A percentile compares a stretch with the other conserved stretches of the same genome.
These are phyloP conservation scores for Triangularia verruculosa DNA, from an alignment of 2,329 filamentous ascomycete genomes.

Conservation along the genomic window DNA sequence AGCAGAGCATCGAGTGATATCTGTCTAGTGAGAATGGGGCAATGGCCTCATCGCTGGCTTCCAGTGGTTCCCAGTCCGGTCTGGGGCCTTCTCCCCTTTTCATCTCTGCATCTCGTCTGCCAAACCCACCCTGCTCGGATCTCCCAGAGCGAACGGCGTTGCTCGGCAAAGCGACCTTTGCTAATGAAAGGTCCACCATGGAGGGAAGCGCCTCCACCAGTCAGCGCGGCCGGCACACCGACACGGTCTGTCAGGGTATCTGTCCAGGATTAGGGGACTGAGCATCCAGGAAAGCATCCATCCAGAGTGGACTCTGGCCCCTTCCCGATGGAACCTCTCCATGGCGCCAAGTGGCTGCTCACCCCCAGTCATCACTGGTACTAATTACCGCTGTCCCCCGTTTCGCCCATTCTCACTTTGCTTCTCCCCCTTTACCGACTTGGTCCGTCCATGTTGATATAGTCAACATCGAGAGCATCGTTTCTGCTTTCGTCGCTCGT, in stretches of 20 bases:
- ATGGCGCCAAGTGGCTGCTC: slow-evolving; percentile 26
- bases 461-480: slow-evolving; percentile 47
- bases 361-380: slow-evolving; percentile 30
- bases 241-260: slow-evolving; percentile 16
- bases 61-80: no score
- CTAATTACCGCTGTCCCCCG: slow-evolving; percentile 40
- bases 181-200: slow-evolving; percentile 27
- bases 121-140: slow-evolving; percentile 2
- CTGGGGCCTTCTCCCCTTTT: neutral
- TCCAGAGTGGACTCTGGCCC: slow-evolving; percentile 7
- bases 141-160: slow-evolving; percentile 8
- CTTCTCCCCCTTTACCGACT: slow-evolving; percentile 42
- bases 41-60: neutral
- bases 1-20: neutral
- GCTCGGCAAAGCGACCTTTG: slow-evolving; percentile 18
- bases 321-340: slow-evolving; percentile 16
- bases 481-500: slow-evolving; percentile 52
- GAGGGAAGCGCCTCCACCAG: slow-evolving; percentile 22
- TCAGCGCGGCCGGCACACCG: slow-evolving; percentile 22
- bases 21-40: neutral
- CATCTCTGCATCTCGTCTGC: slow-evolving; percentile 2
- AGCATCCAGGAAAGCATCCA: slow-evolving; percentile 5
- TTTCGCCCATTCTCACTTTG: slow-evolving; percentile 35
- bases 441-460: slow-evolving; percentile 49
- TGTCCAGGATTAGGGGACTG: slow-evolving; percentile 8